A percentile compares a stretch with the other conserved stretches of the same genome.
phyloP scores from a whole-genome alignment of 1,139 yeast species.

The Kodamaea sp. region DNA sequence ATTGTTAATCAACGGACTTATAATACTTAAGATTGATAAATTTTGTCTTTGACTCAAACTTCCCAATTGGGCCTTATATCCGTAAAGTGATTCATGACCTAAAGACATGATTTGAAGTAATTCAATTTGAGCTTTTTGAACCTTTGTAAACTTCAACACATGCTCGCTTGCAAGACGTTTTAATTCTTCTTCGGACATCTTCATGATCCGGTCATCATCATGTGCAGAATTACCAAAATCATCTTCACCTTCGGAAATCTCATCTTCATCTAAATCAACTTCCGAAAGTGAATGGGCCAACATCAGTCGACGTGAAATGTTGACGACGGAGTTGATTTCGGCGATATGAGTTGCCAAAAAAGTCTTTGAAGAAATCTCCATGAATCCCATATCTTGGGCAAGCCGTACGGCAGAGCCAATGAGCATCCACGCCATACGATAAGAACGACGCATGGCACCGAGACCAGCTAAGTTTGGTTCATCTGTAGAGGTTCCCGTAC shows the following conservation, averaged over 20 bases:
- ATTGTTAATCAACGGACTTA: constrained; percentile 71
- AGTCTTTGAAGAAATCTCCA: constrained; percentile 69
- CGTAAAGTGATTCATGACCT: constrained; percentile 81
- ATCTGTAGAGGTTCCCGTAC: constrained; percentile 10
- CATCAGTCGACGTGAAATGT: constrained; percentile 66
- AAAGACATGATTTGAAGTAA: constrained; percentile 73
- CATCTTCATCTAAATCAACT: constrained; percentile 50
- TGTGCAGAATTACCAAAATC: constrained; percentile 23
- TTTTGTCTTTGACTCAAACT: constrained; percentile 59
- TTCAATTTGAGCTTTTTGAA: constrained; percentile 77
- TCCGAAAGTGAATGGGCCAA: constrained; percentile 64
- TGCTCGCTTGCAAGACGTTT: constrained; percentile 26
- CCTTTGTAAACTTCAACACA: constrained; percentile 46
- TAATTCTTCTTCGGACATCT: constrained; percentile 38
- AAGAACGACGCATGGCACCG: constrained; percentile 82
- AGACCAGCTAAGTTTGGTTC: constrained; percentile 65
- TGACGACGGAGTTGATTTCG: constrained; percentile 74
- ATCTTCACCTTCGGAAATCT: constrained; percentile 29
- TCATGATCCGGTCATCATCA: constrained; percentile 29
- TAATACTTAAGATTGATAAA: constrained; percentile 64
- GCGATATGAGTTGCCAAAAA: constrained; percentile 82
- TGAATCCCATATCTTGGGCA: constrained; percentile 82
- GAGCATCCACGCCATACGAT: constrained; percentile 91
- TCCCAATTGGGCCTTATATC: constrained; percentile 56
- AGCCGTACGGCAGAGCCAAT: constrained; percentile 83